These are phyloP conservation scores for Xylariales sp. DNA, from an alignment of 2,329 filamentous ascomycete species.

Conservation along the genomic window DNA sequence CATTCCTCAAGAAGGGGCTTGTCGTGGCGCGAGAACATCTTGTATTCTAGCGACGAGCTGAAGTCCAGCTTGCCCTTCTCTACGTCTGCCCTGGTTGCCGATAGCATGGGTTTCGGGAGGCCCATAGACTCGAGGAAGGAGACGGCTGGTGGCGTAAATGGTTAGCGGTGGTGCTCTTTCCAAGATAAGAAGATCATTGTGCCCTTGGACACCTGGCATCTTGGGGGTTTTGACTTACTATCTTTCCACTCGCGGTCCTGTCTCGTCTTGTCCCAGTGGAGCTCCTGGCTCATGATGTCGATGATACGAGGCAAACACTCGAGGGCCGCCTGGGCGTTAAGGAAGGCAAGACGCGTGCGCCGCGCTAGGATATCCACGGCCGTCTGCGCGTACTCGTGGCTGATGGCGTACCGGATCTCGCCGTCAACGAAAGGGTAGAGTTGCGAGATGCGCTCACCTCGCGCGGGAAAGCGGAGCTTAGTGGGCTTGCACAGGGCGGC, in stretches of 20 bases:
- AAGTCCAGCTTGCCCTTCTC: conserved; percentile 70
- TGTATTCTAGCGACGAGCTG: conserved; percentile 67
- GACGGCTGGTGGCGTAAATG: conserved; percentile 57
- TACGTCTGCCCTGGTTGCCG: conserved; percentile 68
- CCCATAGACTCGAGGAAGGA: conserved; percentile 73
- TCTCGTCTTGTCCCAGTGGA: conserved; percentile 79
- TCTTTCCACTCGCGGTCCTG: conserved; percentile 87
- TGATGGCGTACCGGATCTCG: conserved; percentile 87
- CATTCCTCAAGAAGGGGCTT: conserved; percentile 58
- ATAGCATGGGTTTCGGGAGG: conserved; percentile 69
- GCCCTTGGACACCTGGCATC: not conserved
- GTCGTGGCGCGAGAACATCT: conserved; percentile 71
- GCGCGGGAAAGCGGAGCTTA: conserved; percentile 81
- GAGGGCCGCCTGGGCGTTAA: conserved; percentile 90
- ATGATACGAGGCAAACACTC: conserved; percentile 87
- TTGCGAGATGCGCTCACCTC: conserved; percentile 80
- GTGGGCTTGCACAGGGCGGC: conserved; percentile 83
- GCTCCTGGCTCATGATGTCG: conserved; percentile 87
- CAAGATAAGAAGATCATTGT: conserved; percentile 1
- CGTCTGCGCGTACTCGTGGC: conserved; percentile 91
- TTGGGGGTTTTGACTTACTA: conserved; percentile 57
- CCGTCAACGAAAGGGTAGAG: conserved; percentile 93
- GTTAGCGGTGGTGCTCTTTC: conserved; percentile 23
- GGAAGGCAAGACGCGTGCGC: conserved; percentile 85
- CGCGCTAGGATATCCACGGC: conserved; percentile 89